Percentiles rank a stretch among this genome's conserved stretches.
Evolutionary conservation across 352 stramenopile species (phyloP).

Genomic region (Globisporangium spiculum): DNA sequence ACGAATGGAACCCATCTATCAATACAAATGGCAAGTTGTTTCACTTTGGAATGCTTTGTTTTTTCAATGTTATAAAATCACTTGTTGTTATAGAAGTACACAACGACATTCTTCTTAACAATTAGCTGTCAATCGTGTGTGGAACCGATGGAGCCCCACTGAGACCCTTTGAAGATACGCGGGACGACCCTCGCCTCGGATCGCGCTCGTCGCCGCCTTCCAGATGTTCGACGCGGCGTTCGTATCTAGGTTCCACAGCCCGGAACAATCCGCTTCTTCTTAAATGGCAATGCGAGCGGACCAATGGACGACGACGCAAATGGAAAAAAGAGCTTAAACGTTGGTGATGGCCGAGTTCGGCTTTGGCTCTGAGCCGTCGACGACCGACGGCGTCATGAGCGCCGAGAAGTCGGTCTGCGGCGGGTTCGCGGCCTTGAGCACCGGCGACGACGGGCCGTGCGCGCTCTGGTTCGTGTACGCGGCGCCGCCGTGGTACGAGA

Average conservation of each 20-base stretch:
- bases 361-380: constrained; percentile 10
- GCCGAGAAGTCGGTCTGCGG: constrained; percentile 26
- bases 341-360: constrained; percentile 13
- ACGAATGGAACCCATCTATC: no score
- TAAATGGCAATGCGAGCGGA: no score
- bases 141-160: no score
- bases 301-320: not conserved
- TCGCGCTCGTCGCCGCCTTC: no score
- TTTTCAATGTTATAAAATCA: not conserved
- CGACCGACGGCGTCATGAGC: constrained; percentile 29
- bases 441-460: constrained; percentile 26
- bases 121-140: no score
- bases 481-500: constrained; percentile 71
- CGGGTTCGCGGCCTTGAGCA: constrained; percentile 35
- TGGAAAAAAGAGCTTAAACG: constrained; percentile 14
- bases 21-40: not conserved
- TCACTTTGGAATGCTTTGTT: not conserved
- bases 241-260: no score
- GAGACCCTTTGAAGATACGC: no score
- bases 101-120: constrained; percentile 1
- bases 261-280: no score
- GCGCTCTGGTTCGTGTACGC: constrained; percentile 56
- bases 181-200: no score
- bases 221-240: no score
- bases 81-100: not conserved